A percentile compares a stretch with the other conserved stretches of the same genome.
phyloP scores from a whole-genome alignment of 768 basidiomycete species.

The Boletus tylopilopsis region DNA sequence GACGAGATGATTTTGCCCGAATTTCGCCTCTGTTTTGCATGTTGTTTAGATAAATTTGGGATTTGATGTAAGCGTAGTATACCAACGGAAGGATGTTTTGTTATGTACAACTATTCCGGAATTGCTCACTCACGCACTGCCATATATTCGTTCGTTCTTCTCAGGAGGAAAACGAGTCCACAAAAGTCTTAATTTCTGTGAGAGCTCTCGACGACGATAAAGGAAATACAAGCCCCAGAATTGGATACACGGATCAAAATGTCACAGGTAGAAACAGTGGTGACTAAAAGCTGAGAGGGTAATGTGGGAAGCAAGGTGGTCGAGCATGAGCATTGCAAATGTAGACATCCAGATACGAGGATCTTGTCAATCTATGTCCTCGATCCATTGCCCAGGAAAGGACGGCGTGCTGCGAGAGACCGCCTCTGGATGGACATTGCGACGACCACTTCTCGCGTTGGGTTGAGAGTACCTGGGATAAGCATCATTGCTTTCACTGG shows the following conservation, averaged over 20 bases:
- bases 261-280: slow-evolving; percentile 11
- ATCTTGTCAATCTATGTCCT: slow-evolving; percentile 29
- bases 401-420: slow-evolving; percentile 15
- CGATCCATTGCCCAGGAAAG: slow-evolving; percentile 34
- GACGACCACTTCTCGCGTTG: slow-evolving; percentile 11
- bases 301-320: slow-evolving; percentile 3
- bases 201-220: neutral
- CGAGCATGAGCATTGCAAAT: slow-evolving; percentile 1
- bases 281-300: slow-evolving; percentile 6
- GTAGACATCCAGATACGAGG: neutral
- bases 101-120: too few relatives aligned
- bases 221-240: slow-evolving; percentile 4
- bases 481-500: slow-evolving; percentile 13
- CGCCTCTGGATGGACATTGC: slow-evolving; percentile 3
- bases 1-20: neutral
- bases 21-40: neutral
- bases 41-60: neutral
- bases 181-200: neutral
- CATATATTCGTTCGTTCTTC: neutral
- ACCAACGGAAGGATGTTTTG: neutral
- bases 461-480: slow-evolving; percentile 9
- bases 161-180: neutral
- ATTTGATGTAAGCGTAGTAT: neutral
- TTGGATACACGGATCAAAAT: slow-evolving; percentile 22
- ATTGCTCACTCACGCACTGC: too few relatives aligned